Evolutionary conservation across 371 early-diverging fungal species (phyloP), one percentile per base, ranked within the genome.

Genomic region (Mucor sp.): DNA sequence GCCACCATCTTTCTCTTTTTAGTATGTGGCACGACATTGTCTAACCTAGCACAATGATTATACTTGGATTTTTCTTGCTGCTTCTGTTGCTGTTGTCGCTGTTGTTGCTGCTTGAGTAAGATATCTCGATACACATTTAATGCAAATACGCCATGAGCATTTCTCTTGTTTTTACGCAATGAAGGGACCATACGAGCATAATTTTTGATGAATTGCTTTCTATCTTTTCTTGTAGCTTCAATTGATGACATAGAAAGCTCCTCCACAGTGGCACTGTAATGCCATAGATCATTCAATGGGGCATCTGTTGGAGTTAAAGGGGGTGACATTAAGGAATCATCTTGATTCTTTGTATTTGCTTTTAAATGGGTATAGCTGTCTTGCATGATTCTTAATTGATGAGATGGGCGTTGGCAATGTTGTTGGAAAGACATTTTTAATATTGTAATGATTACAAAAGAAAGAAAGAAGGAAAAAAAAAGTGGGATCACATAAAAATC

Each of bases 231-330:
- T 37, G 62, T 43, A 33, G 44, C 43, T 30, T 61, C 28, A 50
- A 50, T 50, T 50, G 25, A 50, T 50, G n/a, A 25, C n/a, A 50
- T 50, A 25, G 50, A 25, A 1, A 50, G 21, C 6, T 50, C 50
- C 21, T 23, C 37, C 8, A 37, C 50, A 8, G 21, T 25, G 9
- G 50, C 50, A 50, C 25, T 50, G 50, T 25, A 50, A 50, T 50
- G 50, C 50, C 50, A 50, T 25, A 50, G 25, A 50, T 50, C 50
- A 50, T 50, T 50, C 21, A 50, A 50, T 50, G 50, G 50, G 25
- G 58, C 57, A 30, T 75, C 75, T 1, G 72, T 75, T 19, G 75
- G 75, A 15, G 75, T 75, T 48, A 75, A 66, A 39, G 75, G 75
- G 37, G 75, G 75, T 33, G 75, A 75, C 66, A 75, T 39, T 32